Evolutionary conservation across 2,329 filamentous ascomycete genomes (phyloP), one percentile per base, ranked within the genome.

Genomic region (Diaporthe eres): DNA sequence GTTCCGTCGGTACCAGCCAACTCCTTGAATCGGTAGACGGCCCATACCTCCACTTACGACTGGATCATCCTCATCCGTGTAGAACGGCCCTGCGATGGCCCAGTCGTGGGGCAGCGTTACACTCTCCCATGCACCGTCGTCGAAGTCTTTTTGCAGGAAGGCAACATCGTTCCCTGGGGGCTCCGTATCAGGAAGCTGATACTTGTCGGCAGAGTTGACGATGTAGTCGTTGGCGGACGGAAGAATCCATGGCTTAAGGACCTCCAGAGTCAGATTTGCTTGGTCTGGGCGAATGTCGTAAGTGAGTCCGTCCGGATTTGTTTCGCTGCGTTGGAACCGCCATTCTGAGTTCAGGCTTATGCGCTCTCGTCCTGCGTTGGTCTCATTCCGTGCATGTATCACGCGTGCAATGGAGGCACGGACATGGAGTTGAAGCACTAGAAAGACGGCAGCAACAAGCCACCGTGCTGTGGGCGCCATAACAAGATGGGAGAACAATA

Each of bases 1-100:
- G 3, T 80, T 85, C 39, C 84, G 83, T 5, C 88, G 86, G 77
- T 90, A 90, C 88, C 88, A 90, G 2, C 86, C 88, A 2, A 90
- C 85, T 3, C 89, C 89, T n/a, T 89, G 85, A 31, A 85, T 82
- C 0, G 89, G 89, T 47, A 91, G 79, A 2, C 86, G 82, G 19
- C 84, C 84, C 81, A 86, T 85, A 9, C 82, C 84, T 4, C 86
- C 85, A 12, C 80, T 79, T 1, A 87, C 81, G 4, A 83, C 79
- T 5, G 82, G 80, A 5, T 82, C 78, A 6, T 82, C 79, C 63
- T 51, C 63, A 12, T 78, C 82, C 3, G 80, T 81, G 73, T 82
- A 82, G 74, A 89, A 89, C 1, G 87, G 86, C 0, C 87, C 86
- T 17, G 82, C 82, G 77, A 88, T 85, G 28, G 87, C 87, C 87